These are phyloP conservation scores for Epichloe glyceriae DNA, from an alignment of 2,329 filamentous ascomycete species.

Conservation along the genomic window DNA sequence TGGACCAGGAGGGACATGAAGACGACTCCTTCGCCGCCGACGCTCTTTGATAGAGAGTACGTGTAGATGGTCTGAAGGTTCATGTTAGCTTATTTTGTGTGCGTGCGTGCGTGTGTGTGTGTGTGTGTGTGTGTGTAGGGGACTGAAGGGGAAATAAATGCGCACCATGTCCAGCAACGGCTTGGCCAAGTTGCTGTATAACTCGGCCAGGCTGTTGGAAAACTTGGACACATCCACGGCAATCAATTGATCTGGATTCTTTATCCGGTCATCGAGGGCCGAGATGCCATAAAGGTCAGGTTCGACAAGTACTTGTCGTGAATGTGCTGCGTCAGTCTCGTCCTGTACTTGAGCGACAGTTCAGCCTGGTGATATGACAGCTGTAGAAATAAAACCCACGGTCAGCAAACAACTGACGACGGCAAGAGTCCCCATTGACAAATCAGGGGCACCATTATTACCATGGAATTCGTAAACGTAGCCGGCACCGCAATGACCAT, in stretches of 20 bases:
- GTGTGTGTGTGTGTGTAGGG: too few species aligned
- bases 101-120: too few species aligned
- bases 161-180: slow-evolving; percentile 80
- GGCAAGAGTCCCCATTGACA: background rate
- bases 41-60: slow-evolving; percentile 80
- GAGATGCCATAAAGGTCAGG: slow-evolving; percentile 93
- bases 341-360: slow-evolving; percentile 82
- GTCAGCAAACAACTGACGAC: background rate
- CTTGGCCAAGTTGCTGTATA: slow-evolving; percentile 95
- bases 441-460: slow-evolving; percentile 20
- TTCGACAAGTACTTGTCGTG: slow-evolving; percentile 95
- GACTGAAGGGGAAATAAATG: background rate
- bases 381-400: slow-evolving; percentile 31
- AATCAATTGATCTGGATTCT: slow-evolving; percentile 95
- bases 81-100: background rate
- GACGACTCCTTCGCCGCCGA: slow-evolving; percentile 91
- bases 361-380: slow-evolving; percentile 95
- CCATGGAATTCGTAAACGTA: slow-evolving; percentile 98
- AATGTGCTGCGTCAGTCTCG: slow-evolving; percentile 83
- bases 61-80: slow-evolving; percentile 67
- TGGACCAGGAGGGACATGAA: slow-evolving; percentile 93
- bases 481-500: slow-evolving; percentile 94
- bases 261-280: slow-evolving; percentile 90
- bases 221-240: slow-evolving; percentile 95
- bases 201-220: slow-evolving; percentile 83